Percentiles rank a stretch among this genome's conserved stretches.
Conservation (phyloP, 495 filamentous ascomycete genomes). For the Lasiosphaeris hirsuta region DNA sequence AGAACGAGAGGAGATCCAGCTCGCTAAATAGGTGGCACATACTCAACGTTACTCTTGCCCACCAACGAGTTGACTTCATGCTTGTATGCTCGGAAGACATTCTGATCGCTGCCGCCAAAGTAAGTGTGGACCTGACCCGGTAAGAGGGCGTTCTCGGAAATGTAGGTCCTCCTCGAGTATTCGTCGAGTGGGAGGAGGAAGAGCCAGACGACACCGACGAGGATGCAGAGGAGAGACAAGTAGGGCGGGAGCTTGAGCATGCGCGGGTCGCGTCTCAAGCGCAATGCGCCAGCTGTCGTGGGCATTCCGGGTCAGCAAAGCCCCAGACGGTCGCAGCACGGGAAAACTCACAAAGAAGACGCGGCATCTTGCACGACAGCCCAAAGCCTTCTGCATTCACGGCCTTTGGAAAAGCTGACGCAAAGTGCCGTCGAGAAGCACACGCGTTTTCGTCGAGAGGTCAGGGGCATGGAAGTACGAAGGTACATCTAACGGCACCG, state of each 20-base stretch:
- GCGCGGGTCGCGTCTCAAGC: slow-evolving; percentile 62
- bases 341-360: slow-evolving; percentile 27
- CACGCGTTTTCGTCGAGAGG: neutral
- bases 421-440: neutral
- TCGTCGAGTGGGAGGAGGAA: slow-evolving; percentile 88
- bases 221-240: slow-evolving; percentile 80
- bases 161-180: slow-evolving; percentile 90
- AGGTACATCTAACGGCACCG: no score
- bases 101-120: slow-evolving; percentile 92
- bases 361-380: slow-evolving; percentile 39
- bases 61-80: slow-evolving; percentile 69
- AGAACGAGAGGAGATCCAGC: neutral
- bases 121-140: slow-evolving; percentile 97
- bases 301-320: neutral
- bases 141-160: slow-evolving; percentile 94
- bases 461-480: no score
- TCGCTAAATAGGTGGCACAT: slow-evolving; percentile 11
- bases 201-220: slow-evolving; percentile 89
- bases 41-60: slow-evolving; percentile 51
- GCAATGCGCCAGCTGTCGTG: slow-evolving; percentile 43
- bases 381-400: slow-evolving; percentile 1
- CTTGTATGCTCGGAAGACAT: slow-evolving; percentile 89
- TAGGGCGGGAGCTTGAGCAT: slow-evolving; percentile 73
- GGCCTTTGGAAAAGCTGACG: neutral
- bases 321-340: neutral